A percentile compares a stretch with the other conserved stretches of the same genome.
Conservation (phyloP, 306 rosid genomes). For the Rosa chinensis region DNA sequence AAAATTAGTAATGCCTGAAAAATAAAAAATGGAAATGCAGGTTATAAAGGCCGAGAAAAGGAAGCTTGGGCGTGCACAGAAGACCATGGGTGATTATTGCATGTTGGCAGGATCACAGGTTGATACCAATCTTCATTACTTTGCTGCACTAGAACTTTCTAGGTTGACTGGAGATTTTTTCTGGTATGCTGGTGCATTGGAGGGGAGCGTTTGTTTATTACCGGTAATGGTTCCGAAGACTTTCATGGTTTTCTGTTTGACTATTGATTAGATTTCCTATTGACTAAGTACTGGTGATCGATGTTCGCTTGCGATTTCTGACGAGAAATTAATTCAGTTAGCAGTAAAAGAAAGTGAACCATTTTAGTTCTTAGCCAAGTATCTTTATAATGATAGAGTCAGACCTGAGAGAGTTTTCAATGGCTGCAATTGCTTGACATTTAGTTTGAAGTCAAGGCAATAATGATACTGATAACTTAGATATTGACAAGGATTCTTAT, state of each 20-base stretch:
- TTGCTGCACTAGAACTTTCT: conserved; percentile 83
- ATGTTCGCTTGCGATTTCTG: not conserved
- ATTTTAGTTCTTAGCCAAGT: too few relatives aligned
- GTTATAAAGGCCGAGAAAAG: conserved; percentile 96
- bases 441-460: too few relatives aligned
- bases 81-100: conserved; percentile 98
- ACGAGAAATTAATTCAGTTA: too few relatives aligned
- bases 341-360: too few relatives aligned
- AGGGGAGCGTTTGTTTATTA: conserved; percentile 92
- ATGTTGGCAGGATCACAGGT: conserved; percentile 95
- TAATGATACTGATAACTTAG: too few relatives aligned
- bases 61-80: conserved; percentile 96
- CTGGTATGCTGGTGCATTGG: conserved; percentile 97
- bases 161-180: conserved; percentile 90
- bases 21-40: conserved; percentile 35
- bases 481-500: too few relatives aligned
- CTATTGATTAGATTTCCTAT: not conserved
- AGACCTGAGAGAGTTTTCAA: too few relatives aligned
- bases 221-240: conserved; percentile 49
- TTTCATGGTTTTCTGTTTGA: not conserved
- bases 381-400: too few relatives aligned
- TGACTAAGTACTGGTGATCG: conserved; percentile 4
- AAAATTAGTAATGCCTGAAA: conserved; percentile 27
- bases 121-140: conserved; percentile 91
- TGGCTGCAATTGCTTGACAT: too few relatives aligned